Evolutionary conservation across 176 grass and related monocot genomes (phyloP), one percentile per base, ranked within the genome.

Genomic region (Coix lacrymajobi): DNA sequence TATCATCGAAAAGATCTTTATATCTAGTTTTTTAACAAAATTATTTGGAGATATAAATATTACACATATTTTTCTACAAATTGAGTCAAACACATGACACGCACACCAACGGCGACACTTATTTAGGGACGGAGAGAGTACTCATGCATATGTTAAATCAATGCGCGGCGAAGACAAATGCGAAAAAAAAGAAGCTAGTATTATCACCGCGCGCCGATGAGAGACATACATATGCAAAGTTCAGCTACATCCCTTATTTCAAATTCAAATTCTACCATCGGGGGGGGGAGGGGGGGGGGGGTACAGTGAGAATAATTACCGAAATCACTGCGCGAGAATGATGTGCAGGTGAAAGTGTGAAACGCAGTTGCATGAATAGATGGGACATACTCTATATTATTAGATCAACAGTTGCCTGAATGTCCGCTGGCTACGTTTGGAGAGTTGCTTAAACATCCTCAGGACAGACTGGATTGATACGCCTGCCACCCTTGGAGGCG

Each of bases 401-500:
- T 81, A 70, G 33, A 75, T 56, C 54, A 3, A 34, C 69, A 40
- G 0, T 69, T 1, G 8, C 48, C 4, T 7, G 61, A 75, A 73
- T 29, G 22, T 29, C 81, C 24, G 33, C 25, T 5, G 22, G 2
- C n/a, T 30, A 16, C 30, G 19, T 32, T 68, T 45, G 62, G 51
- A 31, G 67, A n/a, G 66, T 25, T 67, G 13, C 60, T 33, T 26
- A 17, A 32, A 40, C 24, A 80, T 58, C 62, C 74, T 82, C 81
- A 93, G 89, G 76, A 57, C 40, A 88, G 75, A 57, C 85, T 90
- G 51, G 82, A 79, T 60, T 87, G 87, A 79, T 98, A 95, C 0
- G 91, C 92, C 31, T 92, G 68, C 96, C 96, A 95, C 48, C 96
- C 92, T 80, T 91, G 85, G 46, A 88, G 68, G 34, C 92, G 83